phyloP scores from a whole-genome alignment of 768 basidiomycete genomes.

The Lentinula edodes region DNA sequence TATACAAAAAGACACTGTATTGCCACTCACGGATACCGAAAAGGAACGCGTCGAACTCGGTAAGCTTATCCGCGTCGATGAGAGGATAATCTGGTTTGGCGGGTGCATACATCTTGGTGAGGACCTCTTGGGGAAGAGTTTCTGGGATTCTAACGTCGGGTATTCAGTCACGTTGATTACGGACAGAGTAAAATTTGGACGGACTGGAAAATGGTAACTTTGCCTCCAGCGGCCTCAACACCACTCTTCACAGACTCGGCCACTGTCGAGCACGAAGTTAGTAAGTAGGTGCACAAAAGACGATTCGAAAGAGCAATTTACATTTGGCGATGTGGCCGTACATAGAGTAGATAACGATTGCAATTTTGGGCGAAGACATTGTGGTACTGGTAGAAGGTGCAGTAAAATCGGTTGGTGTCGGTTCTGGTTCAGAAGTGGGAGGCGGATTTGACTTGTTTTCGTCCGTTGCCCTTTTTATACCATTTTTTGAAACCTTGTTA shows the following conservation, averaged over 20 bases:
- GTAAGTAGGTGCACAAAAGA: not conserved
- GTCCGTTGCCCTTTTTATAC: constrained; percentile 3
- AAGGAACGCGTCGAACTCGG: constrained; percentile 64
- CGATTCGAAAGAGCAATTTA: constrained; percentile 25
- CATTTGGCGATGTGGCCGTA: constrained; percentile 69
- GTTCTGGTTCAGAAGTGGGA: constrained; percentile 11
- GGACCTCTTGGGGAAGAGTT: constrained; percentile 66
- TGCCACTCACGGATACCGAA: constrained; percentile 70
- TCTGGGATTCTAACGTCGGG: constrained; percentile 55
- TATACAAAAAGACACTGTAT: not conserved
- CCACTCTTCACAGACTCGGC: constrained; percentile 51
- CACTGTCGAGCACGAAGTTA: constrained; percentile 34
- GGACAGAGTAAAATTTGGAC: constrained; percentile 14
- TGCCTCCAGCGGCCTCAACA: constrained; percentile 42
- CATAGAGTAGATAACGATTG: constrained; percentile 70
- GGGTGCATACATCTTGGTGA: constrained; percentile 65
- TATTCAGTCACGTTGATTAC: not conserved
- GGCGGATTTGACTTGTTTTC: constrained; percentile 3
- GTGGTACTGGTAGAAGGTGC: constrained; percentile 10
- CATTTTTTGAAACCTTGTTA: not conserved
- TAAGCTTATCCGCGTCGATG: constrained; percentile 47
- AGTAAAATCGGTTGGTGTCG: constrained; percentile 9
- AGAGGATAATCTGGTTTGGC: constrained; percentile 70
- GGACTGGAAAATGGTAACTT: constrained; percentile 50
- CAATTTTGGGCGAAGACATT: constrained; percentile 51